A percentile compares a stretch with the other conserved stretches of the same genome.
Evolutionary conservation across 331 rosid genomes (phyloP).

Genomic region (Rhamnella rubrinervis): DNA sequence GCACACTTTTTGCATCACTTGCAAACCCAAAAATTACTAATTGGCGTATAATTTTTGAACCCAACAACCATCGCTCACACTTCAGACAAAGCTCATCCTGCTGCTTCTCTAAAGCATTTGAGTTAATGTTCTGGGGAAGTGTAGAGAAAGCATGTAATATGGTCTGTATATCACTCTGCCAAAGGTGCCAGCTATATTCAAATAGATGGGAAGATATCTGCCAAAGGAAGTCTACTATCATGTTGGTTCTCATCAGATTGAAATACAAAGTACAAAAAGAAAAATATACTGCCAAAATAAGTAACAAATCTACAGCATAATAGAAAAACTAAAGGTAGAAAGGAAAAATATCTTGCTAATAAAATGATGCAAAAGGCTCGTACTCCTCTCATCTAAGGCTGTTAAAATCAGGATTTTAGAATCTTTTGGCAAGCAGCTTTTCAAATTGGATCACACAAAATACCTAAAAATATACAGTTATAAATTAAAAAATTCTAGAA

Average conservation of each 20-base stretch:
- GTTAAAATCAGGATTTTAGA: not conserved
- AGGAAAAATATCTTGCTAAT: not conserved
- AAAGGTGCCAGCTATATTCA: constrained; percentile 91
- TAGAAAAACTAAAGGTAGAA: not conserved
- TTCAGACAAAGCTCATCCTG: constrained; percentile 70
- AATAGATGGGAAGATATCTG: constrained; percentile 93
- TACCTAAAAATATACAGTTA: too few relatives aligned
- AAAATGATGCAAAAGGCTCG: not conserved
- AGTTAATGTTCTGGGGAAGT: constrained; percentile 58
- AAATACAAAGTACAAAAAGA: not conserved
- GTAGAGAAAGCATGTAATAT: constrained; percentile 77
- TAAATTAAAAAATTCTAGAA: too few relatives aligned
- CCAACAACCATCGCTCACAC: constrained; percentile 94
- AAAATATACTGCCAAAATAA: not conserved
- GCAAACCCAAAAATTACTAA: constrained; percentile 82
- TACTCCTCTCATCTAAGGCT: not conserved
- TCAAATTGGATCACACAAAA: too few relatives aligned
- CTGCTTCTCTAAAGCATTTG: constrained; percentile 62
- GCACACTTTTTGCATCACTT: constrained; percentile 85
- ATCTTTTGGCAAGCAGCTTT: not conserved
- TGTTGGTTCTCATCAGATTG: not conserved
- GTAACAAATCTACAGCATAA: not conserved
- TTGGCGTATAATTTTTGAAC: constrained; percentile 84
- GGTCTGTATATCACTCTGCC: constrained; percentile 90
- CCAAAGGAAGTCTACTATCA: constrained; percentile 33